Evolutionary conservation across 1,284 basidiomycete genomes (phyloP), one percentile per base, ranked within the genome.

Genomic region (Hemileia vastatrix): DNA sequence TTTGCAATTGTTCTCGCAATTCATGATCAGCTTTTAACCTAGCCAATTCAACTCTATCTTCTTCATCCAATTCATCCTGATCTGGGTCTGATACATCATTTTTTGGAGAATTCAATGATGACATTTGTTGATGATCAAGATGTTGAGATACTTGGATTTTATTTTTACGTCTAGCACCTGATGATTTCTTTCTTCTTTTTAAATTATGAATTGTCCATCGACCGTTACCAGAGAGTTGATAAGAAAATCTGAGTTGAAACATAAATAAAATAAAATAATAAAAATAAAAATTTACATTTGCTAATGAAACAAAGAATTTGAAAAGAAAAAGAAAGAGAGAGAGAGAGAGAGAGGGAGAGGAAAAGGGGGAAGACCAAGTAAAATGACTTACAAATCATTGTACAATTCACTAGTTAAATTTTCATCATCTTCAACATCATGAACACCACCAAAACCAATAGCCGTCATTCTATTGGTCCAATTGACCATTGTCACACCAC

Each of bases 391-490:
- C 58, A 60, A 21, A 24, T 60, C 58, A 66, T 90, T 89, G 79
- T 86, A 87, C 72, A 92, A 92, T 0, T 85, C 80, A 67, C 86
- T 88, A 65, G 90, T 86, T 69, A 96, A 77, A 1, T 83, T 85
- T 73, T 95, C 92, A 64, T 83, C 83, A 27, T 81, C 84, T 71
- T 95, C 92, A 65, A 90, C 87, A 70, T 96, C 92, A 4, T 85
- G 86, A 0, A 95, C 92, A 4, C 92, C 92, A 11, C 91, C 92
- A 71, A 95, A 96, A 54, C 93, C 77, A 1, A 95, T 80, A 1
- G 90, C 90, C 70, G 84, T 86, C 24, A 78, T 49, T 52, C 76
- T 71, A 47, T 70, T 67, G n/a, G 77, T 68, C 90, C 90, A 93
- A 0, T 86, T 74, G 0, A 86, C 78, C 90, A 92, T 92, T 2